A percentile compares a stretch with the other conserved stretches of the same genome.
Evolutionary conservation across 179 eudicot species (phyloP).

Genomic region (Sideroxylon spinosum): DNA sequence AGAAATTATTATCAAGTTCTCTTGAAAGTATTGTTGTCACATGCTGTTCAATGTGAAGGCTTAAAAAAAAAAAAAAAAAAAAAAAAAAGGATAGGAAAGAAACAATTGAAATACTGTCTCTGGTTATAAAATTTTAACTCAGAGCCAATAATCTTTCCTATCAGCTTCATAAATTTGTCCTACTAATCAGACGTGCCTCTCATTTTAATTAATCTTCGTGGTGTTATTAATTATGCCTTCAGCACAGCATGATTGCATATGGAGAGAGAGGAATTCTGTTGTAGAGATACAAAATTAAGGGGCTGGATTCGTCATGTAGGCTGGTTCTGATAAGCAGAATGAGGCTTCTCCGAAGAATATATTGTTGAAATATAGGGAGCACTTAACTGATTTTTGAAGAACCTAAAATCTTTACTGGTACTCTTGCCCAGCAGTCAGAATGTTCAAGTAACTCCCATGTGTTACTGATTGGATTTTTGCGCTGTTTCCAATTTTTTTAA

Average conservation of each 20-base stretch:
- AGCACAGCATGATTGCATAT: background rate
- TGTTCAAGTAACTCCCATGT: background rate
- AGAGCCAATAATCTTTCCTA: background rate
- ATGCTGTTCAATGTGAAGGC: background rate
- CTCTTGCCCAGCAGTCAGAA: background rate
- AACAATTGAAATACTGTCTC: background rate
- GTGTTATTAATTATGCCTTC: background rate
- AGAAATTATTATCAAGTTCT: no score
- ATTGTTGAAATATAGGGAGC: background rate
- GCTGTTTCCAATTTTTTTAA: background rate
- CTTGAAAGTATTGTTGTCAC: background rate
- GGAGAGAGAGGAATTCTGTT: no score
- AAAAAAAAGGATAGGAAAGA: background rate
- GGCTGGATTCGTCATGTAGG: no score
- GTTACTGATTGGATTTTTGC: no score
- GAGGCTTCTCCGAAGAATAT: no score
- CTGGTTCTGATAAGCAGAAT: no score
- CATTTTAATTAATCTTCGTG: background rate
- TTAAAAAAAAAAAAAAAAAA: no score
- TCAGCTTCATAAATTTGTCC: background rate
- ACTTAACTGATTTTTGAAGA: background rate
- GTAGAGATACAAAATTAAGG: no score
- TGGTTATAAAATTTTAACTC: background rate
- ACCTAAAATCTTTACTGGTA: no score
- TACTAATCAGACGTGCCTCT: background rate